Percentiles rank a stretch among this genome's conserved stretches.
Conservation (phyloP, 192 early-diverging fungal genomes). For the Linnemannia exigua region DNA sequence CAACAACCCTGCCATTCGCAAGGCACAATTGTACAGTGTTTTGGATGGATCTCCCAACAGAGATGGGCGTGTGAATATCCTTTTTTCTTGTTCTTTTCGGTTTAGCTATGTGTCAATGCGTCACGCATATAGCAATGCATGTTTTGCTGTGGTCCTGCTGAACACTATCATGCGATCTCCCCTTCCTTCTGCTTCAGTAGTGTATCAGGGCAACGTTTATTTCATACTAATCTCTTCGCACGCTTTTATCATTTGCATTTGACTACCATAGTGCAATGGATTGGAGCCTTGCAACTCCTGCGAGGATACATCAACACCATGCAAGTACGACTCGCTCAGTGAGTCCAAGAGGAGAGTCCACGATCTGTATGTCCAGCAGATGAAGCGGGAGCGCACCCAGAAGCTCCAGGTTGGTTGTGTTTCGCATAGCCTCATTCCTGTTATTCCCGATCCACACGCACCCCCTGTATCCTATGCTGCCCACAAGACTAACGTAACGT, state of each 20-base stretch:
- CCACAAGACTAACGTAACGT: neutral
- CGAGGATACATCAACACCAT: slow-evolving; percentile 15
- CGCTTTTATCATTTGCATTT: neutral
- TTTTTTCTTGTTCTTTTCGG: neutral
- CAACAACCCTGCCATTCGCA: neutral
- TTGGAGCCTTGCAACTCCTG: slow-evolving; percentile 46
- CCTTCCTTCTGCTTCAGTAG: neutral
- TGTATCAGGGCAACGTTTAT: neutral
- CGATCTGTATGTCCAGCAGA: slow-evolving; percentile 35
- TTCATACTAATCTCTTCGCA: neutral
- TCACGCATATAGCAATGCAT: neutral
- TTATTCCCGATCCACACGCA: neutral
- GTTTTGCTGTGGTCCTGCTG: neutral
- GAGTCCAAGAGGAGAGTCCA: slow-evolving; percentile 27
- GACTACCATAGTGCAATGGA: slow-evolving; percentile 41
- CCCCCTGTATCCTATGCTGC: neutral
- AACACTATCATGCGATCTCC: neutral
- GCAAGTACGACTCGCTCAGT: slow-evolving; percentile 43
- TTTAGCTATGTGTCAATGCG: neutral
- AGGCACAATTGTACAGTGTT: neutral
- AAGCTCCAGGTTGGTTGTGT: slow-evolving; percentile 35
- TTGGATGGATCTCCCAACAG: neutral
- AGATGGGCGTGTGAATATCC: neutral
- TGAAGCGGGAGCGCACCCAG: slow-evolving; percentile 29
- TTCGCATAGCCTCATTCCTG: neutral